Evolutionary conservation across 345 rosid species (phyloP).

Genomic region (Moringa oleifera): DNA sequence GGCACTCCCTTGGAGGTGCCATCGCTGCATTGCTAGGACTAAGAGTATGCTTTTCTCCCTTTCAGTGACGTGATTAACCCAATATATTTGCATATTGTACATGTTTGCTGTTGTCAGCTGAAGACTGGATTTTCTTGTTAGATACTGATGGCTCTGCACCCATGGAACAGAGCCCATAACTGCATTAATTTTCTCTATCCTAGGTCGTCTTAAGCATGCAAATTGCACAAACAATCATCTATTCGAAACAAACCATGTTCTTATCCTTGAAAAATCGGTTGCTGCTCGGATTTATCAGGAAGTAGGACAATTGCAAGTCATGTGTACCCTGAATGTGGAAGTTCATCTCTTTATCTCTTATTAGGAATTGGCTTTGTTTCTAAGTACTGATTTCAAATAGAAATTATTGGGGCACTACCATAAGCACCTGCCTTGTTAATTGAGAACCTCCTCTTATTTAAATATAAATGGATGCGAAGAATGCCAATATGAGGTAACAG

Average conservation of each 20-base stretch:
- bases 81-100: not conserved
- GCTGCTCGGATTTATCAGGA: too few species aligned
- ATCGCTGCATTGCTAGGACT: conserved; percentile 80
- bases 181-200: too few species aligned
- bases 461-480: not conserved
- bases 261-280: too few species aligned
- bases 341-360: not conserved
- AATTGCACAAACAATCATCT: too few species aligned
- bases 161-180: too few species aligned
- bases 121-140: not conserved
- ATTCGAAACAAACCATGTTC: too few species aligned
- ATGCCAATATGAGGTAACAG: not conserved
- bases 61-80: not conserved
- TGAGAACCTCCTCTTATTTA: not conserved
- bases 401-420: too few species aligned
- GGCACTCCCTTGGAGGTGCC: conserved; percentile 95
- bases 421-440: not conserved
- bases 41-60: conserved; percentile 41
- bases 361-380: not conserved
- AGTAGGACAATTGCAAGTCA: too few species aligned
- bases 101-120: not conserved
- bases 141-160: too few species aligned
- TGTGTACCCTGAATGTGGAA: not conserved
- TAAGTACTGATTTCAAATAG: too few species aligned
- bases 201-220: too few species aligned